Evolutionary conservation across 495 filamentous ascomycete species (phyloP).

Genomic region (Aspergillus funiculosus): DNA sequence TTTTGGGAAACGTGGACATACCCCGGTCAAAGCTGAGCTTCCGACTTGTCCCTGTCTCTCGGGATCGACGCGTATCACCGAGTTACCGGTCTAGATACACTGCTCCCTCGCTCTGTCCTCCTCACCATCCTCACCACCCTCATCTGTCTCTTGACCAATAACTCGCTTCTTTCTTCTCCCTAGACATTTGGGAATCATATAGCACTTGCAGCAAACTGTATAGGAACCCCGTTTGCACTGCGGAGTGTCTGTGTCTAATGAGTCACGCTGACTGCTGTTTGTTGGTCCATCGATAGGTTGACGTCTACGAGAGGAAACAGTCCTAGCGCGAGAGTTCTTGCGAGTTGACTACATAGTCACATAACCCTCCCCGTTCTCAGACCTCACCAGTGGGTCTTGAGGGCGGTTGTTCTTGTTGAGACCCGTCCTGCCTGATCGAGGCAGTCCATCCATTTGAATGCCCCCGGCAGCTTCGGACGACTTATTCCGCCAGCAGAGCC

Average conservation of each 20-base stretch:
- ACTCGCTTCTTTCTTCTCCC: neutral
- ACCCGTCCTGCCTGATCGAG: conserved; percentile 26
- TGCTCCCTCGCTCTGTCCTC: conserved; percentile 6
- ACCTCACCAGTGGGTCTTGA: conserved; percentile 31
- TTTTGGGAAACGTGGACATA: conserved; percentile 11
- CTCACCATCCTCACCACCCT: neutral
- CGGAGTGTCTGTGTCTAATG: conserved; percentile 1
- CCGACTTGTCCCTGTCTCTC: conserved; percentile 13
- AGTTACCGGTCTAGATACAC: conserved; percentile 16
- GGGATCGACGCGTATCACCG: conserved; percentile 19
- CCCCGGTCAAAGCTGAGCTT: conserved; percentile 21
- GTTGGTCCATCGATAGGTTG: conserved; percentile 12
- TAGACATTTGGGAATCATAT: neutral
- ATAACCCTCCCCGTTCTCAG: conserved; percentile 37
- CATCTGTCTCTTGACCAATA: neutral
- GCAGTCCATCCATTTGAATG: conserved; percentile 39
- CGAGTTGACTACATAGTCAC: conserved; percentile 10
- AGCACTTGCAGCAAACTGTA: neutral
- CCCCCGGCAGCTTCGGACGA: conserved; percentile 45
- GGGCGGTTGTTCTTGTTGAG: conserved; percentile 25
- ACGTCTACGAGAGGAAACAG: neutral
- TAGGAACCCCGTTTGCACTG: neutral
- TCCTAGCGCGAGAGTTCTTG: conserved; percentile 1
- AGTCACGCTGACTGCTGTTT: conserved; percentile 19
- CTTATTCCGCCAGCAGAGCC: conserved; percentile 40